Evolutionary conservation across 345 rosid genomes (phyloP), one percentile per base, ranked within the genome.

Genomic region (Clausena lansium): DNA sequence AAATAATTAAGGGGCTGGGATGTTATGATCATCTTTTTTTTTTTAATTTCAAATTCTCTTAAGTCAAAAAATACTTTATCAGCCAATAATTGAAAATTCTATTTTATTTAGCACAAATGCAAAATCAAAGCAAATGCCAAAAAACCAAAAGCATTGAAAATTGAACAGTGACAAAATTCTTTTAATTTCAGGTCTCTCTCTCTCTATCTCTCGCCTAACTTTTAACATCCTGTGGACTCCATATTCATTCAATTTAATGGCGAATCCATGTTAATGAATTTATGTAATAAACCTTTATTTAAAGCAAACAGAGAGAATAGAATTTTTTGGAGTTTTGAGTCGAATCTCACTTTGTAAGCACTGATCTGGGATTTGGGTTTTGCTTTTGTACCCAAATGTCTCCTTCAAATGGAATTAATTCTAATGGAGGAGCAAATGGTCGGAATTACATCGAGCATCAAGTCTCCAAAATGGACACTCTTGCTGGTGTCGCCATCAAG

Each of bases 401-500:
- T 71, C 90, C 88, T 35, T 85, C 86, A 32, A 81, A 71, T 45
- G 78, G 79, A 24, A 73, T 41, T 63, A 55, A 52, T 19, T 74
- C 68, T 17, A 27, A 67, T n/a, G 71, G n/a, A 7, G 71, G 47
- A 25, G 78, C 55, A 27, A 81, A 72, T 66, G 77, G 79, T 45
- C n/a, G 66, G 64, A 89, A 84, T 55, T 84, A 76, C 77, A 85
- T 88, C 25, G 83, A 88, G 81, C 94, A 90, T 71, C 83, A 70
- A 19, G 91, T 90, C 50, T 84, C 94, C 70, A 87, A 84, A 81
- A 73, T 88, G 84, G 94, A 90, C 59, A 90, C 94, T 32, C 89
- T 90, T 68, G 92, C 94, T 66, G 94, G 94, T 50, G 86, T 90
- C 6, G 94, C 94, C 61, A 90, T 90, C 84, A 90, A 88, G 74